Evolutionary conservation across 2,329 filamentous ascomycete species (phyloP), one percentile per base, ranked within the genome.

Genomic region (Sclerotinia glacialis): DNA sequence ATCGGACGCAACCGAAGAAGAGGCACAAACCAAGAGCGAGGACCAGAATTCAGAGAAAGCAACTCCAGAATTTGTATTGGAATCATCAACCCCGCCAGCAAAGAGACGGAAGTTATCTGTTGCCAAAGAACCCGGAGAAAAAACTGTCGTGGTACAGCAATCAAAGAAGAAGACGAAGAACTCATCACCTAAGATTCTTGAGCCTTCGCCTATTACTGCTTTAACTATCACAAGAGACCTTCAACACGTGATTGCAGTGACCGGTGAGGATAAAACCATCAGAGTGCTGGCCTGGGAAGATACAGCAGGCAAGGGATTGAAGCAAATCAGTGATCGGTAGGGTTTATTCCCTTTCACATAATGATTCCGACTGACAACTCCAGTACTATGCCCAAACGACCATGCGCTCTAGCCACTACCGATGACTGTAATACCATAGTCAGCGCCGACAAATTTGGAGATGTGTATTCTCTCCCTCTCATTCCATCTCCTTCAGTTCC

Each of bases 391-490:
- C 92, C 93, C 49, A 98, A 97, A 80, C 88, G 93, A 46, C 92
- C 93, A 16, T 94, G 89, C 75, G 87, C 90, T 46, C 81, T 98
- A 67, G 80, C 84, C 62, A 79, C 97, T 63, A 87, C 89, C 9
- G 80, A 85, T 49, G 89, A 93, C 75, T 83, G 86, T 69, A 82
- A 83, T 53, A 90, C 87, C 11, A 91, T 99, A 69, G 79, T 98
- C 67, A 88, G 86, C 69, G 94, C 88, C 63, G 95, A 99, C 81
- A 99, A 99, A 78, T 98, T 98, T 75, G 95, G 95, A 71, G 95
- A 99, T 77, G 94, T 97, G 68, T 98, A 97, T 79, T 86, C 91
- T 14, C 79, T 99, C 9, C 94, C 95, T 18, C 81, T 98, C 3
- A 77, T 92, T 54, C 74, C 44, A 16, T 50, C 54, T 21, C 74